Conservation (phyloP, 1,139 yeast genomes). For the Saccharomyces hybrid region DNA sequence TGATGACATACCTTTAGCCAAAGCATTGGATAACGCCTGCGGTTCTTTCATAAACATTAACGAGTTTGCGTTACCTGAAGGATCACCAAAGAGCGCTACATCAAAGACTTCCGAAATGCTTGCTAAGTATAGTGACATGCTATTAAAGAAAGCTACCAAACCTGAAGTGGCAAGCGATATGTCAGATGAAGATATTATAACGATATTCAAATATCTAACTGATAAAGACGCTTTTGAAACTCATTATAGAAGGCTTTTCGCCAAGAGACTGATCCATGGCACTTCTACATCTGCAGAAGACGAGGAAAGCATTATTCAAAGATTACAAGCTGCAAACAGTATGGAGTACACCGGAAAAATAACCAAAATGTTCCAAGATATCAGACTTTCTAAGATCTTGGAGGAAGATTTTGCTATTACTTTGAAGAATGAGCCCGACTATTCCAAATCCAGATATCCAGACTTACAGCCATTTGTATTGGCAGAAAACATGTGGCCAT, state of each 20-base stretch:
- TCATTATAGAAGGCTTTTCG: conserved; percentile 81
- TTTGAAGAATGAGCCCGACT: conserved; percentile 33
- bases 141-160: conserved; percentile 68
- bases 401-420: conserved; percentile 57
- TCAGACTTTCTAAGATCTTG: conserved; percentile 77
- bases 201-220: conserved; percentile 77
- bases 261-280: conserved; percentile 81
- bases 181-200: conserved; percentile 77
- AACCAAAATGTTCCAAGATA: conserved; percentile 94
- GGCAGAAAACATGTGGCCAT: conserved; percentile 92
- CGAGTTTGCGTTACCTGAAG: conserved; percentile 64
- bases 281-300: conserved; percentile 76
- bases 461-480: conserved; percentile 72
- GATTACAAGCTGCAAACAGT: conserved; percentile 84
- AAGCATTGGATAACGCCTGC: conserved; percentile 87
- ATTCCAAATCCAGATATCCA: conserved; percentile 38
- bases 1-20: conserved; percentile 71
- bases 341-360: conserved; percentile 89
- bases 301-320: conserved; percentile 80
- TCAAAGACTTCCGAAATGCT: conserved; percentile 82
- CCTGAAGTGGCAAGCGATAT: conserved; percentile 59
- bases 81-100: conserved; percentile 40
- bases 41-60: conserved; percentile 77
- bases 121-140: conserved; percentile 81
- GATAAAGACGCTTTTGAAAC: conserved; percentile 96